These are phyloP conservation scores for Pterothamnion heteromorphum DNA, from an alignment of 31 red algal genomes.

Conservation along the genomic window DNA sequence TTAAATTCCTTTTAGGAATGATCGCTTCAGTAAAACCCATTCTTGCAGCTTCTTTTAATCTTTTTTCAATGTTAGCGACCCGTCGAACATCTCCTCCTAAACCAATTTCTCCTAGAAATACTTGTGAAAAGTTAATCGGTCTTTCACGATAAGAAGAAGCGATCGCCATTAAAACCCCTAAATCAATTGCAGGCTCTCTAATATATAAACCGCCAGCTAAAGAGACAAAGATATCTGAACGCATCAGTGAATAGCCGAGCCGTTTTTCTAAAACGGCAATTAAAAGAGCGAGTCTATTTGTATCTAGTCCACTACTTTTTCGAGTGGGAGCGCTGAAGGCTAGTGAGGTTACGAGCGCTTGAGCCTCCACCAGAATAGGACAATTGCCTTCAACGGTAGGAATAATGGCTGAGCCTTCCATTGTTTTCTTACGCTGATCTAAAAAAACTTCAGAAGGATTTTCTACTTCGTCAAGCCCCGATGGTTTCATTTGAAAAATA, in stretches of 20 bases:
- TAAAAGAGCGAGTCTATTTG: constrained; percentile 42
- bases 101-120: constrained; percentile 54
- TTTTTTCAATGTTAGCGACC: not conserved
- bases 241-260: constrained; percentile 21
- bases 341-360: constrained; percentile 31
- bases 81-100: constrained; percentile 50
- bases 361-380: constrained; percentile 59
- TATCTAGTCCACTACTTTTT: constrained; percentile 42
- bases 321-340: constrained; percentile 13
- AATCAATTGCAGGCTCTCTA: constrained; percentile 43
- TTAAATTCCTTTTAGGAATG: not conserved
- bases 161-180: constrained; percentile 35
- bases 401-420: constrained; percentile 38
- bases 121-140: not conserved
- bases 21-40: constrained; percentile 11
- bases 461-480: constrained; percentile 45
- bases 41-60: constrained; percentile 37
- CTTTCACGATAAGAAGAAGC: constrained; percentile 15
- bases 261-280: constrained; percentile 50
- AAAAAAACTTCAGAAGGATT: constrained; percentile 58
- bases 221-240: constrained; percentile 56
- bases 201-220: constrained; percentile 50
- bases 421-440: not conserved
- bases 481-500: constrained; percentile 53
- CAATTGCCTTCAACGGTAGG: constrained; percentile 47